These are phyloP conservation scores for Delitschia confertaspora DNA, from an alignment of 495 filamentous ascomycete genomes.

Conservation along the genomic window DNA sequence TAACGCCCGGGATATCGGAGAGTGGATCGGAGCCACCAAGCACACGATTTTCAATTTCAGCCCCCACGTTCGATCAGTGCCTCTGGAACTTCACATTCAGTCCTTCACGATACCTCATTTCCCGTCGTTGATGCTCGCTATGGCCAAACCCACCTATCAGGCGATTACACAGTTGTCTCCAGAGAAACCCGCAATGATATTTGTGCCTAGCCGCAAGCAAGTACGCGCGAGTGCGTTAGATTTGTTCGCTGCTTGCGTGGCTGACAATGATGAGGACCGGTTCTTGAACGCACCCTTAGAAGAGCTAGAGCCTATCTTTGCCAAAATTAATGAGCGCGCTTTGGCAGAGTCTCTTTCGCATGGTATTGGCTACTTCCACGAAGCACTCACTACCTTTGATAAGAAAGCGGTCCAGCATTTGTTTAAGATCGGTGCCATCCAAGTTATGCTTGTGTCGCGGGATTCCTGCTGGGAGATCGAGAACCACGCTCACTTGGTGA, in stretches of 20 bases:
- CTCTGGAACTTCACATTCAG: slow-evolving; percentile 89
- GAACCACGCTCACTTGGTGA: slow-evolving; percentile 75
- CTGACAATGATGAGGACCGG: slow-evolving; percentile 86
- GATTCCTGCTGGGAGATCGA: slow-evolving; percentile 97
- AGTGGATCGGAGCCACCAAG: slow-evolving; percentile 98
- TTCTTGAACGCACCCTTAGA: slow-evolving; percentile 76
- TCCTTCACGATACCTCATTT: slow-evolving; percentile 95
- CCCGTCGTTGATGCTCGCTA: slow-evolving; percentile 94
- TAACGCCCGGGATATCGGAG: slow-evolving; percentile 87
- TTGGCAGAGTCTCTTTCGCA: slow-evolving; percentile 88
- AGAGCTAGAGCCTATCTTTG: slow-evolving; percentile 72
- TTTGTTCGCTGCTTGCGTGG: slow-evolving; percentile 70
- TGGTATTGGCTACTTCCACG: slow-evolving; percentile 95
- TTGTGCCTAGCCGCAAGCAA: slow-evolving; percentile 90
- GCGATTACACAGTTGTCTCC: slow-evolving; percentile 76
- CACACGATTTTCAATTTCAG: slow-evolving; percentile 99
- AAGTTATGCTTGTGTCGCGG: slow-evolving; percentile 84
- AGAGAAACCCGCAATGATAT: slow-evolving; percentile 81
- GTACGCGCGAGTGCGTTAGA: slow-evolving; percentile 83
- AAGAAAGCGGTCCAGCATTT: slow-evolving; percentile 90
- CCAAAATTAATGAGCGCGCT: slow-evolving; percentile 71
- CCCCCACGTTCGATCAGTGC: slow-evolving; percentile 75
- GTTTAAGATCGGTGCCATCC: slow-evolving; percentile 84
- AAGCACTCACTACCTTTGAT: slow-evolving; percentile 78
- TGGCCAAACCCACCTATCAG: slow-evolving; percentile 88